Conservation (phyloP, 495 filamentous ascomycete genomes). For the Choiromyces venosus region DNA sequence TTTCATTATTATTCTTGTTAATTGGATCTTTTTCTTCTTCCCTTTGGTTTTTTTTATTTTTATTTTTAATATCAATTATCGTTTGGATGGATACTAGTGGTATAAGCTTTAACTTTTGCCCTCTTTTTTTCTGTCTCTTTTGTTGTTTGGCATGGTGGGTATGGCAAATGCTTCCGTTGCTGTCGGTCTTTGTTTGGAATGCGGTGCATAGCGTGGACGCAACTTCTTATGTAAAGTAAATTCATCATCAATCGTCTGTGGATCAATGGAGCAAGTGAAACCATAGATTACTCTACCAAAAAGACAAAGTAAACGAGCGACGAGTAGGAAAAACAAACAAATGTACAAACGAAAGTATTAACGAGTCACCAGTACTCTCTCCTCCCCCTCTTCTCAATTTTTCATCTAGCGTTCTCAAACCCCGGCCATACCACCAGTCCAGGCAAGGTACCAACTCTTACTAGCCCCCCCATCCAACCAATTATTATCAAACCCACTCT, state of each 20-base stretch:
- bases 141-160: background rate
- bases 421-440: background rate
- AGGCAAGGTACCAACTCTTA: constrained; percentile 56
- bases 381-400: background rate
- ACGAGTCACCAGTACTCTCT: background rate
- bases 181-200: background rate
- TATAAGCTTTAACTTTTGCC: background rate
- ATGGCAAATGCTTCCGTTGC: background rate
- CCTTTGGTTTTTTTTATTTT: background rate
- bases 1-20: background rate
- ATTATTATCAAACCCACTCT: constrained; percentile 55
- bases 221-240: background rate
- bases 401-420: background rate
- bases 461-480: constrained; percentile 80
- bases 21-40: background rate
- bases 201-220: background rate
- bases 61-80: background rate
- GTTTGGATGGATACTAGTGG: background rate
- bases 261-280: background rate
- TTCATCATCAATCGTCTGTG: background rate
- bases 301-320: background rate
- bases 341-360: background rate
- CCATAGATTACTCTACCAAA: background rate
- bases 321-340: background rate
- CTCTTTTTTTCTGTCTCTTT: background rate